phyloP scores from a whole-genome alignment of 768 basidiomycete genomes.

The Neoboletus subvelutipes region DNA sequence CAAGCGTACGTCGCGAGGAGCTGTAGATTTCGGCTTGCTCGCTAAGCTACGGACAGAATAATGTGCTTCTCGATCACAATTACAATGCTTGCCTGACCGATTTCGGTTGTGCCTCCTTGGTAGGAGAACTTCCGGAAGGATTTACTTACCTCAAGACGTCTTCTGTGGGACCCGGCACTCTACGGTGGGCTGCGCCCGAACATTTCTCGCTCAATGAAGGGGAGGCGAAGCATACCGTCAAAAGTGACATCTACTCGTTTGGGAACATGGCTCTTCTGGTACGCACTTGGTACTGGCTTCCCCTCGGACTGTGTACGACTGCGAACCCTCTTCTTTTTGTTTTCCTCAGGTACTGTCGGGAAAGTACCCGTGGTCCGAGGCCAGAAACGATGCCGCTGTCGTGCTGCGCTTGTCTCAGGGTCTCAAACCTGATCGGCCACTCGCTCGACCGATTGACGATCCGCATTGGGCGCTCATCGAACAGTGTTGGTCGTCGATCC shows the following conservation, averaged over 20 bases:
- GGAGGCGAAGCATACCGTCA: not conserved
- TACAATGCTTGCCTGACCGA: conserved; percentile 8
- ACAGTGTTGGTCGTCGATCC: conserved; percentile 9
- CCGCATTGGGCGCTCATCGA: conserved; percentile 7
- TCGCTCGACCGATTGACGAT: too few species aligned
- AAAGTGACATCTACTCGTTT: conserved; percentile 12
- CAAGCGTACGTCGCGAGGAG: not conserved
- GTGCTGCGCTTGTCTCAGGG: not conserved
- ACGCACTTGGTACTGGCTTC: not conserved
- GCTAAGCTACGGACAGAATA: not conserved
- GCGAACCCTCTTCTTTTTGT: not conserved
- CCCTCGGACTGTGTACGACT: not conserved
- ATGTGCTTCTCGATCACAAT: conserved; percentile 9
- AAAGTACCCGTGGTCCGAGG: not conserved
- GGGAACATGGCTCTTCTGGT: conserved; percentile 7
- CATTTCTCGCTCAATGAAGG: conserved; percentile 2
- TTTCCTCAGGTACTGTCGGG: too few species aligned
- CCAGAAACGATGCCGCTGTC: not conserved
- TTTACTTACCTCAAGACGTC: conserved; percentile 1
- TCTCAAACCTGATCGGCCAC: too few species aligned
- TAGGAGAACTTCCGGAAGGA: conserved; percentile 5
- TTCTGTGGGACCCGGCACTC: conserved; percentile 3
- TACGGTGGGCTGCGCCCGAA: conserved; percentile 11
- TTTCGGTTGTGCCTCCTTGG: conserved; percentile 10
- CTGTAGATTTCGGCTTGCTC: too few species aligned